Evolutionary conservation across 352 stramenopile species (phyloP), one percentile per base, ranked within the genome.

Genomic region (Sclerospora graminicola): DNA sequence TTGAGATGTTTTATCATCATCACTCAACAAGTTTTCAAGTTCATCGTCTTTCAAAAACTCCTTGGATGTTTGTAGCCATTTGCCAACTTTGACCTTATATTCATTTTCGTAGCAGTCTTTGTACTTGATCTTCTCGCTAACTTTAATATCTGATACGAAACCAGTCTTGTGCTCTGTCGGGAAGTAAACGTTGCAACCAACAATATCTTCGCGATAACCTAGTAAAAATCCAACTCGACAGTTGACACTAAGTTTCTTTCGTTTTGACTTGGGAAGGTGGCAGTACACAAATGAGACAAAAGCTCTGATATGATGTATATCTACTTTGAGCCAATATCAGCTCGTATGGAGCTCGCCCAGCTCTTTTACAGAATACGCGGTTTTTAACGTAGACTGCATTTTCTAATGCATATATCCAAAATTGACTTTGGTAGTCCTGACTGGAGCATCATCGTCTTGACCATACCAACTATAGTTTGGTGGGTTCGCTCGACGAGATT

Each of bases 91-190:
- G 14, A 15, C 6, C 20, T 45, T 28, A 7, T 42, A 46, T 14
- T 10, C 14, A 16, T 24, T 46, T 5, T 24, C 30, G 27, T 50
- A 43, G 9, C 41, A 35, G 35, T 50, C 28, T 8, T 26, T 42
- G 34, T 50, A 50, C 8, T 50, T 56, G 18, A 46, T 46, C 4
- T 1, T 38, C 30, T 56, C 34, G 16, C 43, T 50, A 5, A 46
- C 23, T 16, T 56, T 56, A 2, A 46, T 35, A 23, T 56, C 48
- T 14, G 48, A 34, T 15, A 42, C 35, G 16, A 43, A 50, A 1
- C 20, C 34, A n/a, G 8, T 45, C 16, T 50, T 48, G 35, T 42
- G 41, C 18, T 46, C 35, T 0, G 41, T 43, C 32, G 41, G 21
- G 20, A 38, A 56, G 15, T 50, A 41, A 1, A 50, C 35, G 33